phyloP scores from a whole-genome alignment of 2,329 filamentous ascomycete genomes.

The Fusarium sp. region DNA sequence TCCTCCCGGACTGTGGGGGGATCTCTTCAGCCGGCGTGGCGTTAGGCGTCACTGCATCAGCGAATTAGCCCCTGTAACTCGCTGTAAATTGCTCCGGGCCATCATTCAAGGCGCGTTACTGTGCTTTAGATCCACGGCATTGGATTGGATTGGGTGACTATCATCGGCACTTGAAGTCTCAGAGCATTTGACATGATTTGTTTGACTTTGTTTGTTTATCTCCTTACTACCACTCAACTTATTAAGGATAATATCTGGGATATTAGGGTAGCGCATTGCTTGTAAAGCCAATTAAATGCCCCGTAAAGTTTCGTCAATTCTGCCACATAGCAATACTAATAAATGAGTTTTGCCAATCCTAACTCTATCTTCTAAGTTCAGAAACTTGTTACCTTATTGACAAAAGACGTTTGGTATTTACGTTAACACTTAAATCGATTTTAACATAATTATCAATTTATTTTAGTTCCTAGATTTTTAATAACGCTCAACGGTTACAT shows the following conservation, averaged over 20 bases:
- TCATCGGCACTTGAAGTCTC: constrained; percentile 1
- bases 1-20: constrained; percentile 18
- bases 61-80: constrained; percentile 22
- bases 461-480: too few relatives aligned
- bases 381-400: not conserved
- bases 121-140: not conserved
- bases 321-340: not conserved
- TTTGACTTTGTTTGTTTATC: not conserved
- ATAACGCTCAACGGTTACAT: not conserved
- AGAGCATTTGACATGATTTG: not conserved
- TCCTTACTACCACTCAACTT: not conserved
- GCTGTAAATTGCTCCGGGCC: not conserved
- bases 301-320: not conserved
- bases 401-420: not conserved
- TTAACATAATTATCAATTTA: too few relatives aligned
- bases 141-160: not conserved
- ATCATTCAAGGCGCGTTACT: not conserved
- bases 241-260: not conserved
- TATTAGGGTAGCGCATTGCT: not conserved
- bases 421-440: too few relatives aligned
- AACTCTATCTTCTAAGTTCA: not conserved
- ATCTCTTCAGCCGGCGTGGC: constrained; percentile 31
- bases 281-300: too few relatives aligned
- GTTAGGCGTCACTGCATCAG: constrained; percentile 32
- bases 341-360: not conserved